A percentile compares a stretch with the other conserved stretches of the same genome.
phyloP scores from a whole-genome alignment of 2,329 filamentous ascomycete genomes.

The Diaporthe citrichinensis region DNA sequence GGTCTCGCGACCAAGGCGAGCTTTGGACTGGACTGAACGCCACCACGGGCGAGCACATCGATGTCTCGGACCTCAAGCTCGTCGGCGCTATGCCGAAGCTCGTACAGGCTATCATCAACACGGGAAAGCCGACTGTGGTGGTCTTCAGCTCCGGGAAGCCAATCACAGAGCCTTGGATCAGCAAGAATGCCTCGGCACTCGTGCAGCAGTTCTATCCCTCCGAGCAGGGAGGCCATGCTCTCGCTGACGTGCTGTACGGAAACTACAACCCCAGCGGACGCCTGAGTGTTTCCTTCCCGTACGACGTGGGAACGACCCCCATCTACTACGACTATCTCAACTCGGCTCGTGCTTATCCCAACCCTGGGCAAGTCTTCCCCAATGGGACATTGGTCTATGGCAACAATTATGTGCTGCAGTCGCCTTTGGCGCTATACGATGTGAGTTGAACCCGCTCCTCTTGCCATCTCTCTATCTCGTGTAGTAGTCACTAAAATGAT shows the following conservation, averaged over 20 bases:
- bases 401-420: slow-evolving; percentile 74
- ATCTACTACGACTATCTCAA: slow-evolving; percentile 82
- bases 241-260: slow-evolving; percentile 77
- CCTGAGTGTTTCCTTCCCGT: slow-evolving; percentile 76
- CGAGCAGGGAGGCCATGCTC: slow-evolving; percentile 76
- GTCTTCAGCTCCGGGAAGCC: slow-evolving; percentile 80
- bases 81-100: slow-evolving; percentile 79
- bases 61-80: slow-evolving; percentile 73
- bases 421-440: slow-evolving; percentile 70
- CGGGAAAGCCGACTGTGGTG: slow-evolving; percentile 76
- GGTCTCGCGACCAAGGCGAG: slow-evolving; percentile 80
- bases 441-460: slow-evolving; percentile 39
- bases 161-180: slow-evolving; percentile 81
- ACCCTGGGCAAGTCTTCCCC: slow-evolving; percentile 65
- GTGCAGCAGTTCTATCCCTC: slow-evolving; percentile 83
- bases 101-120: slow-evolving; percentile 76
- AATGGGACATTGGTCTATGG: slow-evolving; percentile 76
- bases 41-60: slow-evolving; percentile 82
- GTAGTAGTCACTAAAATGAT: neutral
- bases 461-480: neutral
- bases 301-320: slow-evolving; percentile 76
- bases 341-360: slow-evolving; percentile 68
- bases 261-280: slow-evolving; percentile 76
- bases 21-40: slow-evolving; percentile 80
- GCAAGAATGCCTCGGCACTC: slow-evolving; percentile 73